Evolutionary conservation across 441 rosid species (phyloP).

Genomic region (Eruca vesicaria): DNA sequence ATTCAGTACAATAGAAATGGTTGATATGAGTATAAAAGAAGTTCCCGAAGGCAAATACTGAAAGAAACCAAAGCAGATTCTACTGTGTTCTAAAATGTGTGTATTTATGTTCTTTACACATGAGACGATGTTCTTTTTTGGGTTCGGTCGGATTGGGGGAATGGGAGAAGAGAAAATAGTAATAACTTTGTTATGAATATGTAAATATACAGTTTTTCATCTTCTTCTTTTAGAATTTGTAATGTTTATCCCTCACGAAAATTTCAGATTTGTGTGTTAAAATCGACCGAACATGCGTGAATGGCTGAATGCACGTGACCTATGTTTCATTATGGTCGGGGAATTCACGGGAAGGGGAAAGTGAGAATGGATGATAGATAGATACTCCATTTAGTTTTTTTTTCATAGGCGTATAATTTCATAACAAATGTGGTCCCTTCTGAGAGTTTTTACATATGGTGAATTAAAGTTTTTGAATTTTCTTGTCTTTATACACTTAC

Average conservation of each 20-base stretch:
- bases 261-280: slow-evolving; percentile 1
- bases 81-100: slow-evolving; percentile 44
- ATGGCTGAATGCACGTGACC: slow-evolving; percentile 22
- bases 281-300: slow-evolving; percentile 2
- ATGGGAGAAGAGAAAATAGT: slow-evolving; percentile 2
- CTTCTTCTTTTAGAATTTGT: slow-evolving; percentile 14
- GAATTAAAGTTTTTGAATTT: neutral
- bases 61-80: slow-evolving; percentile 25
- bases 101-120: slow-evolving; percentile 51
- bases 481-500: neutral
- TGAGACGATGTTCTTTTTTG: slow-evolving; percentile 35
- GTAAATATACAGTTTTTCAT: slow-evolving; percentile 48
- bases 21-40: slow-evolving; percentile 78
- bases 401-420: neutral
- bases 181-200: slow-evolving; percentile 35
- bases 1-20: slow-evolving; percentile 60
- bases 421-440: neutral
- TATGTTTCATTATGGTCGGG: slow-evolving; percentile 19
- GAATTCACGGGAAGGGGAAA: slow-evolving; percentile 29
- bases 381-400: neutral
- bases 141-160: neutral
- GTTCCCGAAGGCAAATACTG: slow-evolving; percentile 53
- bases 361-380: slow-evolving; percentile 12
- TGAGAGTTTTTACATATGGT: neutral
- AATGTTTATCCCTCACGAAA: neutral